phyloP scores from a whole-genome alignment of 2,329 filamentous ascomycete species.

The Venturia aucupariae region DNA sequence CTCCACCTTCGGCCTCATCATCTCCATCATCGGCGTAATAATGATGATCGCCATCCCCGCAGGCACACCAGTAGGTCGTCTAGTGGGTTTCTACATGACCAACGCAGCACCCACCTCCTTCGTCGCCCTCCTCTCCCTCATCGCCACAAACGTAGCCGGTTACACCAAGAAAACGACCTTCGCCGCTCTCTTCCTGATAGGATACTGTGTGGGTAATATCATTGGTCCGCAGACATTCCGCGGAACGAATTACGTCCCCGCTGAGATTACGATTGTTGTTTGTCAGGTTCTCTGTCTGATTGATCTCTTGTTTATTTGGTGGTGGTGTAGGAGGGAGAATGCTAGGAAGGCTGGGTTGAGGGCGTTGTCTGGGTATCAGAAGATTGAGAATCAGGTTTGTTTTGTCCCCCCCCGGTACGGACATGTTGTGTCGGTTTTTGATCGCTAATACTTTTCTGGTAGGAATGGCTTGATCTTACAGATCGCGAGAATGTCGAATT shows the following conservation, averaged over 20 bases:
- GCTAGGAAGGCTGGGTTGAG: slow-evolving; percentile 46
- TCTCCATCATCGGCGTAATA: slow-evolving; percentile 51
- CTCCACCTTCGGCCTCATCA: slow-evolving; percentile 41
- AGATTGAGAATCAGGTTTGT: slow-evolving; percentile 57
- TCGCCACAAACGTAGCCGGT: slow-evolving; percentile 52
- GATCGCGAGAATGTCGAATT: slow-evolving; percentile 41
- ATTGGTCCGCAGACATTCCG: slow-evolving; percentile 42
- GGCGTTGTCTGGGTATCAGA: slow-evolving; percentile 47
- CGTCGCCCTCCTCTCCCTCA: slow-evolving; percentile 53
- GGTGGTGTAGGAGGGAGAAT: slow-evolving; percentile 52
- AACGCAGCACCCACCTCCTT: slow-evolving; percentile 52
- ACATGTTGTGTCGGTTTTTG: too few relatives aligned
- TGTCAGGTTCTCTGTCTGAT: slow-evolving; percentile 46
- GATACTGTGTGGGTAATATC: slow-evolving; percentile 45
- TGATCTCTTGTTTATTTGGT: slow-evolving; percentile 52
- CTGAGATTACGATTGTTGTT: slow-evolving; percentile 54
- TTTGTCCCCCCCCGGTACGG: too few relatives aligned
- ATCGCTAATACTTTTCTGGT: slow-evolving; percentile 18
- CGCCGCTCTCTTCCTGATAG: slow-evolving; percentile 44
- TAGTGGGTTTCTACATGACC: slow-evolving; percentile 58
- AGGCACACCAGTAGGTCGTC: slow-evolving; percentile 46
- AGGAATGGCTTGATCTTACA: slow-evolving; percentile 49
- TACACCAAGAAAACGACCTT: slow-evolving; percentile 53
- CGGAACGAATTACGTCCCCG: slow-evolving; percentile 51
- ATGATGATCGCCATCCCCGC: slow-evolving; percentile 55